Percentiles rank a stretch among this genome's conserved stretches.
Conservation (phyloP, 148 eudicot genomes). For the Vaccinium darrowii region DNA sequence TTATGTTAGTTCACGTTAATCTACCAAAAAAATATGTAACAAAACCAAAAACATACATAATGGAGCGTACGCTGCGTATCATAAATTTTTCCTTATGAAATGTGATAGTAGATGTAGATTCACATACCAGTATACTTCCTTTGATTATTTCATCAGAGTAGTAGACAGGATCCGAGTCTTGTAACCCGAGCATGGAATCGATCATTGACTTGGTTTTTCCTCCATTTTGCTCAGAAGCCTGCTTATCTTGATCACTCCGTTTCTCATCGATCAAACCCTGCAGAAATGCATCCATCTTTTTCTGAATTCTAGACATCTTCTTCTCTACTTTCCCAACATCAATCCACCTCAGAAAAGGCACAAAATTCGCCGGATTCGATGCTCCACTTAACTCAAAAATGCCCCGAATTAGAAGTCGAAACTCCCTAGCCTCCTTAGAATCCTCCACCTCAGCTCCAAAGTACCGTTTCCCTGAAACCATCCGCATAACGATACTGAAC, state of each 20-base stretch:
- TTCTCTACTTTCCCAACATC: constrained; percentile 26
- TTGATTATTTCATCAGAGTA: constrained; percentile 39
- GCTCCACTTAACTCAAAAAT: constrained; percentile 24
- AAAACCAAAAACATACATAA: too few relatives aligned
- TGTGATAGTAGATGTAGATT: not conserved
- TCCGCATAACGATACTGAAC: constrained; percentile 33
- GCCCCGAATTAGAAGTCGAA: constrained; percentile 21
- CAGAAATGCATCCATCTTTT: constrained; percentile 25
- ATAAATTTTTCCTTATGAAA: too few relatives aligned
- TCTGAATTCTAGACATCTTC: constrained; percentile 20
- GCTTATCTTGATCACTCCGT: not conserved
- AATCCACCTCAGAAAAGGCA: constrained; percentile 34
- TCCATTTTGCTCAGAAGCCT: not conserved
- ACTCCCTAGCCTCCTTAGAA: constrained; percentile 17
- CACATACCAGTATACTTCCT: constrained; percentile 35
- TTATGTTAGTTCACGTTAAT: too few relatives aligned
- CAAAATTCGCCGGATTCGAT: constrained; percentile 29
- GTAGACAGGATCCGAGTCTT: constrained; percentile 26
- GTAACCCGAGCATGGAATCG: constrained; percentile 30
- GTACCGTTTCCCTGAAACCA: constrained; percentile 41
- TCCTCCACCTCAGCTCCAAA: constrained; percentile 20
- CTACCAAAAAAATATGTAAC: too few relatives aligned
- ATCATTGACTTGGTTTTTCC: constrained; percentile 21
- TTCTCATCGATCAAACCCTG: constrained; percentile 29
- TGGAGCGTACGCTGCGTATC: too few relatives aligned